Conservation (phyloP, 2,329 filamentous ascomycete species). For the Beauveria sp. region DNA sequence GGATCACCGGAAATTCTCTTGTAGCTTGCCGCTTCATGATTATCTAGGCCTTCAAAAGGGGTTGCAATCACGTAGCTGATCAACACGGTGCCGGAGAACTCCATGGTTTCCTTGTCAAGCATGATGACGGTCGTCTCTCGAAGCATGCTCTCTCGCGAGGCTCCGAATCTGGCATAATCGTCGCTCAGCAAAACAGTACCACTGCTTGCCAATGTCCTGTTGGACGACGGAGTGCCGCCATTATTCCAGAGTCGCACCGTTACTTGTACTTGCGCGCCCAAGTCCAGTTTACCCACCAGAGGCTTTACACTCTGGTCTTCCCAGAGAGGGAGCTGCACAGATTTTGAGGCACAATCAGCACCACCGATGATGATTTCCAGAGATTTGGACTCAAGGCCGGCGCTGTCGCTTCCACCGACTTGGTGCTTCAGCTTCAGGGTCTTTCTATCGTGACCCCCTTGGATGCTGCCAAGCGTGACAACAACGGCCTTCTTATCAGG, state of each 20-base stretch:
- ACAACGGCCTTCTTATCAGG: conserved; percentile 8
- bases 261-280: conserved; percentile 12
- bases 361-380: conserved; percentile 12
- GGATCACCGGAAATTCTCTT: neutral
- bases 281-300: conserved; percentile 16
- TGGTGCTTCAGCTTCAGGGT: neutral
- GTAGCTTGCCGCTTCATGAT: neutral
- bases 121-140: conserved; percentile 26
- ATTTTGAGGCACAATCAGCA: neutral
- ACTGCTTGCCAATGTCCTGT: conserved; percentile 17
- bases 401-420: no score
- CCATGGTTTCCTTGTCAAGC: conserved; percentile 21
- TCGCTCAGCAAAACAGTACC: conserved; percentile 21
- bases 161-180: conserved; percentile 19
- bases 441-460: conserved; percentile 11
- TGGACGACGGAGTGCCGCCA: neutral
- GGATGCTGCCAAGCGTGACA: conserved; percentile 12
- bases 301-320: conserved; percentile 18
- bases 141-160: conserved; percentile 23
- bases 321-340: conserved; percentile 19
- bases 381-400: neutral
- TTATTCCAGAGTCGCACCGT: conserved; percentile 17
- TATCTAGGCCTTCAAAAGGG: conserved; percentile 15
- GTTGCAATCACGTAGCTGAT: conserved; percentile 26
- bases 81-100: conserved; percentile 23